Evolutionary conservation across 1,284 basidiomycete species (phyloP).

Genomic region (Athelia psychrophila): DNA sequence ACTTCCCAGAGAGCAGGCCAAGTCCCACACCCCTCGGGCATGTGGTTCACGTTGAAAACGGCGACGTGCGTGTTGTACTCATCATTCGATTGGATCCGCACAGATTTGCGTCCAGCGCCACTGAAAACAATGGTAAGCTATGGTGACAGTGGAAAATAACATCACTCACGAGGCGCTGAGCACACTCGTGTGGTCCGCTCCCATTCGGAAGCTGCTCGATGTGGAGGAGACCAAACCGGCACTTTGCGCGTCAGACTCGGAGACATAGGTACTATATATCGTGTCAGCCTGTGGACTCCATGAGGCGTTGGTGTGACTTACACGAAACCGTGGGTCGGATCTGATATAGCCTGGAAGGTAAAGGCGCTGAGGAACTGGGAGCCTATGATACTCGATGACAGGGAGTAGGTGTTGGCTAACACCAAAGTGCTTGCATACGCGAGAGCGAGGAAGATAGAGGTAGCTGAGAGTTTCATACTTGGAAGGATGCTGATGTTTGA

Average conservation of each 20-base stretch:
- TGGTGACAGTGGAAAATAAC: background rate
- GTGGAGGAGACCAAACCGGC: slow-evolving; percentile 30
- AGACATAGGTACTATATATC: slow-evolving; percentile 32
- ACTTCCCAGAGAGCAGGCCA: slow-evolving; percentile 58
- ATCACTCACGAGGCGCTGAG: slow-evolving; percentile 7
- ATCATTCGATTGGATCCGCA: slow-evolving; percentile 23
- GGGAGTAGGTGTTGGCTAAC: background rate
- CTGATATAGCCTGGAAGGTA: slow-evolving; percentile 21
- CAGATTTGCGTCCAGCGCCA: slow-evolving; percentile 24
- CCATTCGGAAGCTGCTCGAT: slow-evolving; percentile 28
- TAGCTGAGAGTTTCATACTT: too few species aligned
- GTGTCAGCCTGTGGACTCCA: too few species aligned
- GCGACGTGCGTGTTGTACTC: slow-evolving; percentile 20
- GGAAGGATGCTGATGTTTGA: too few species aligned
- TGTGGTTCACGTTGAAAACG: slow-evolving; percentile 35
- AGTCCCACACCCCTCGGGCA: slow-evolving; percentile 44
- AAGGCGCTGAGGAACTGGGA: slow-evolving; percentile 28
- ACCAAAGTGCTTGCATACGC: background rate
- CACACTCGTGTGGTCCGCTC: slow-evolving; percentile 28
- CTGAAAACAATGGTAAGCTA: slow-evolving; percentile 6
- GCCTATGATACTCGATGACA: slow-evolving; percentile 15
- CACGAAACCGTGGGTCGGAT: slow-evolving; percentile 35
- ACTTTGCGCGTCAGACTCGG: slow-evolving; percentile 21
- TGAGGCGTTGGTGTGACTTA: slow-evolving; percentile 17
- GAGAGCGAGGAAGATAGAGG: background rate